Conservation (phyloP, 371 early-diverging fungal genomes). For the Capillidium heterosporum region DNA sequence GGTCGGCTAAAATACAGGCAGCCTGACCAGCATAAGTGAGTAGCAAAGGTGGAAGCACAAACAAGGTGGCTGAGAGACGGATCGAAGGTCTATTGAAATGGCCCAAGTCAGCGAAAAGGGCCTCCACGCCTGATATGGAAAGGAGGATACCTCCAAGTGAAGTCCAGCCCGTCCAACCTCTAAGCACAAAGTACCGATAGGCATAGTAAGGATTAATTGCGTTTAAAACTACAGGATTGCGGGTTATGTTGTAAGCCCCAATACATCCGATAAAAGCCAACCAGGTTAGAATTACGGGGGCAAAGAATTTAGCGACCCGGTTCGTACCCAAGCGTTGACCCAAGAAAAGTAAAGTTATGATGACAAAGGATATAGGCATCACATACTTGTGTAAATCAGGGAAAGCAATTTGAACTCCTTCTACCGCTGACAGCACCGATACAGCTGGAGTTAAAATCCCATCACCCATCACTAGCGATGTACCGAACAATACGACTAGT, state of each 20-base stretch:
- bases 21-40: slow-evolving; percentile 23
- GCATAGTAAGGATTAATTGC: slow-evolving; percentile 16
- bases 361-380: slow-evolving; percentile 11
- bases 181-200: slow-evolving; percentile 11
- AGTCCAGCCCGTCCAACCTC: slow-evolving; percentile 10
- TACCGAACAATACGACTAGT: slow-evolving; percentile 10
- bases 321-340: slow-evolving; percentile 27
- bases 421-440: slow-evolving; percentile 13
- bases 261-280: slow-evolving; percentile 17
- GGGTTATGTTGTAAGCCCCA: slow-evolving; percentile 26
- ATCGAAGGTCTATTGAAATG: slow-evolving; percentile 22
- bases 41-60: slow-evolving; percentile 14
- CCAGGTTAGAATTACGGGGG: slow-evolving; percentile 28
- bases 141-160: slow-evolving; percentile 20
- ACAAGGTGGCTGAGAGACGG: slow-evolving; percentile 16
- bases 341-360: slow-evolving; percentile 21
- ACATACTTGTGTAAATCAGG: neutral
- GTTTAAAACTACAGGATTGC: slow-evolving; percentile 10
- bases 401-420: slow-evolving; percentile 7
- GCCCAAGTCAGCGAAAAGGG: slow-evolving; percentile 30
- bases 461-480: slow-evolving; percentile 17
- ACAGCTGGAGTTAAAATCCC: slow-evolving; percentile 22
- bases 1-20: slow-evolving; percentile 16
- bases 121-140: slow-evolving; percentile 26
- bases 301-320: slow-evolving; percentile 18